Conservation (phyloP, 306 rosid genomes). For the Albizia julibrissin region DNA sequence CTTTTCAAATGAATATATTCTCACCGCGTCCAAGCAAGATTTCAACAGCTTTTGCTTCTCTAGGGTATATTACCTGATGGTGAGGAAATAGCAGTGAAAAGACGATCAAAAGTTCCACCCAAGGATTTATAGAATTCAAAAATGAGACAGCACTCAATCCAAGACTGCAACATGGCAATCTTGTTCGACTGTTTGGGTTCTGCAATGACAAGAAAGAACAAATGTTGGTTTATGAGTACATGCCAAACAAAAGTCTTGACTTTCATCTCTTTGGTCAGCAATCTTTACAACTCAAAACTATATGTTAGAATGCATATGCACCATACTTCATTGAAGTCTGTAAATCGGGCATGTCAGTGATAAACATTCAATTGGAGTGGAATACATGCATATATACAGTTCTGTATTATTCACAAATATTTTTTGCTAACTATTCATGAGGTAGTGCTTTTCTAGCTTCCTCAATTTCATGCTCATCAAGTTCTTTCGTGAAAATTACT, state of each 20-base stretch:
- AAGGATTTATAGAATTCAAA: constrained; percentile 46
- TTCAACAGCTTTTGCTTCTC: not conserved
- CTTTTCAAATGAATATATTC: not conserved
- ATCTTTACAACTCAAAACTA: not conserved
- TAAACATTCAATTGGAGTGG: not conserved
- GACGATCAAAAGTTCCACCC: constrained; percentile 50
- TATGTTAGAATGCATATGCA: not conserved
- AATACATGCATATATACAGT: too few relatives aligned
- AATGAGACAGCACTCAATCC: not conserved
- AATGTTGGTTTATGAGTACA: constrained; percentile 14
- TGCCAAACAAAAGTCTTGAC: not conserved
- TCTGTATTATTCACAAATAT: not conserved
- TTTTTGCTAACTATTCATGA: not conserved
- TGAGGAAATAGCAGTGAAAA: constrained; percentile 51
- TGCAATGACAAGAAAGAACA: not conserved
- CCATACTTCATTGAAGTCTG: not conserved
- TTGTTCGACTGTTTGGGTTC: not conserved
- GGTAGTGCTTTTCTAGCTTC: not conserved
- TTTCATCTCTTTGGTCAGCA: not conserved
- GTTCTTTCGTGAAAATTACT: not conserved
- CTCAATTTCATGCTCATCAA: not conserved
- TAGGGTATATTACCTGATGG: constrained; percentile 44
- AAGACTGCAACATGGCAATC: not conserved
- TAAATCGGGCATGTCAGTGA: not conserved
- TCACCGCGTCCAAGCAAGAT: not conserved